phyloP scores from a whole-genome alignment of 371 early-diverging fungal species.

The Mucor circinelloides region DNA sequence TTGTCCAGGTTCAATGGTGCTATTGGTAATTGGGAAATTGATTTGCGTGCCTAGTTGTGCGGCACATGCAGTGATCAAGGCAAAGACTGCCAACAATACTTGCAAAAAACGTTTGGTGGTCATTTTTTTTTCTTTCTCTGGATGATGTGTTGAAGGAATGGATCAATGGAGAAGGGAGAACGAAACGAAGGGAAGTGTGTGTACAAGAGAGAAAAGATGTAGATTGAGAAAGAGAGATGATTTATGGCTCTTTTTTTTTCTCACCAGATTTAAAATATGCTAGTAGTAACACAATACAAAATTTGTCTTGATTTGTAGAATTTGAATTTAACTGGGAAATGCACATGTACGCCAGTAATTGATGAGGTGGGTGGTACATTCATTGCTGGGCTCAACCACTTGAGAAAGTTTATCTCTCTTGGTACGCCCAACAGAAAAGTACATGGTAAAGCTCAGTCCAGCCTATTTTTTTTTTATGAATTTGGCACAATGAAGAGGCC shows the following conservation, averaged over 20 bases:
- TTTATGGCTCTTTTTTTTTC: not conserved
- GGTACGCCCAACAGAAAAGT: not conserved
- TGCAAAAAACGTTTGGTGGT: not conserved
- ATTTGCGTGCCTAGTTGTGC: constrained; percentile 42
- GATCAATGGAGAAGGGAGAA: not conserved
- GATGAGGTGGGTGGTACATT: not conserved
- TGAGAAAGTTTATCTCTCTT: not conserved
- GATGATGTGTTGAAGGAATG: not conserved
- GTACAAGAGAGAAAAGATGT: not conserved
- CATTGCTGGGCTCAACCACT: not conserved
- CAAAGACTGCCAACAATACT: not conserved
- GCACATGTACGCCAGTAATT: not conserved
- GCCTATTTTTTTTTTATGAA: not conserved
- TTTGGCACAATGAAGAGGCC: not conserved
- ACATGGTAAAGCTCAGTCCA: not conserved
- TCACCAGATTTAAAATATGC: not conserved
- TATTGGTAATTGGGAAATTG: constrained; percentile 29
- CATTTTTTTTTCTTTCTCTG: not conserved
- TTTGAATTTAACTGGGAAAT: constrained; percentile 4
- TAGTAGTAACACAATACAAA: not conserved
- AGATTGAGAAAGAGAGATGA: not conserved
- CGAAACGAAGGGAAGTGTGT: not conserved
- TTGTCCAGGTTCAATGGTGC: constrained; percentile 33
- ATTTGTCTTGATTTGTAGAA: not conserved
- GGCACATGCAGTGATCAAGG: constrained; percentile 7